phyloP scores from a whole-genome alignment of 192 early-diverging fungal species.

The Linnemannia zychae region DNA sequence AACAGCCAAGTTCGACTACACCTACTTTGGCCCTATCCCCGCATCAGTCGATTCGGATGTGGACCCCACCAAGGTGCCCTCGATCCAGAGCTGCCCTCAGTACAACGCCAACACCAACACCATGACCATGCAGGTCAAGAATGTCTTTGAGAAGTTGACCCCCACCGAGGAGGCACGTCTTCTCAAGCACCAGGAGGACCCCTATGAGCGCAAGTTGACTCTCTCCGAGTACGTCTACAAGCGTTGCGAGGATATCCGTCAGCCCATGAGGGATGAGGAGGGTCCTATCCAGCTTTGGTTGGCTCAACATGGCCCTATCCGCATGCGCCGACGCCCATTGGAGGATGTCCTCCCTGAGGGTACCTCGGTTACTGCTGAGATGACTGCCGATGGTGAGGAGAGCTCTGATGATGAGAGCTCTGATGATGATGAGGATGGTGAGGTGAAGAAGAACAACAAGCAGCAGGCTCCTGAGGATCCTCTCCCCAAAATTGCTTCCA shows the following conservation, averaged over 20 bases:
- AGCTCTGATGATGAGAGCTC: not conserved
- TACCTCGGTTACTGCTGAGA: not conserved
- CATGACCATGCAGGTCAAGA: slow-evolving; percentile 57
- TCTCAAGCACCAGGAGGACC: slow-evolving; percentile 29
- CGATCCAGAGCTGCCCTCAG: slow-evolving; percentile 32
- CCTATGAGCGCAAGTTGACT: slow-evolving; percentile 45
- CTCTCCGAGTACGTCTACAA: slow-evolving; percentile 54
- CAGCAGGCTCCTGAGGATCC: slow-evolving; percentile 27
- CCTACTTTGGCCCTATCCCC: slow-evolving; percentile 58
- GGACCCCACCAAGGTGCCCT: slow-evolving; percentile 47
- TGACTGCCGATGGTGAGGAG: slow-evolving; percentile 1
- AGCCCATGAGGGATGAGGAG: slow-evolving; percentile 55
- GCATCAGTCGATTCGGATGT: slow-evolving; percentile 45
- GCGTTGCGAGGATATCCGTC: slow-evolving; percentile 51
- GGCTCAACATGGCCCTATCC: slow-evolving; percentile 54
- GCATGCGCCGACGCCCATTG: slow-evolving; percentile 42
- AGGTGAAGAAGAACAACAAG: not conserved
- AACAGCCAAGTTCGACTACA: slow-evolving; percentile 60
- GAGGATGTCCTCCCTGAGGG: slow-evolving; percentile 12
- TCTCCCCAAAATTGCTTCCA: slow-evolving; percentile 49
- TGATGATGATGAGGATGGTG: not conserved
- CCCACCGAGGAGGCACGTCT: slow-evolving; percentile 31
- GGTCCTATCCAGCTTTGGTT: slow-evolving; percentile 53
- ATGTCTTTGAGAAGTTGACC: slow-evolving; percentile 50
- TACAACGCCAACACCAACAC: slow-evolving; percentile 47